A percentile compares a stretch with the other conserved stretches of the same genome.
These are phyloP conservation scores for Aspergillus uvarum DNA, from an alignment of 2,329 filamentous ascomycete species.

Conservation along the genomic window DNA sequence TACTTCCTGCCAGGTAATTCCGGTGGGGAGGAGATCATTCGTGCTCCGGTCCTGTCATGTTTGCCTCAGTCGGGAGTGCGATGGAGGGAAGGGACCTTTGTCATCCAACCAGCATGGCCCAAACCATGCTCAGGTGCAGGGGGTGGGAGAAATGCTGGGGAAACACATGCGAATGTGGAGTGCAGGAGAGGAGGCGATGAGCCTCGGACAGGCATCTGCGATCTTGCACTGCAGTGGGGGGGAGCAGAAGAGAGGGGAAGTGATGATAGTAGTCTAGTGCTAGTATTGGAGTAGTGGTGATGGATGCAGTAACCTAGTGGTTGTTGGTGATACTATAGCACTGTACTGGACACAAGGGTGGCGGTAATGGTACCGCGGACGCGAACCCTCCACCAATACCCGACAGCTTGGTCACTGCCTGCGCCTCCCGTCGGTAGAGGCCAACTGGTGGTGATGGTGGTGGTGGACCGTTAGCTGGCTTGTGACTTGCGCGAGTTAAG, in stretches of 20 bases:
- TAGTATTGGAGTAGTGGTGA: no score
- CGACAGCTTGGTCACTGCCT: conserved; percentile 20
- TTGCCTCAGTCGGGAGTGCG: background rate
- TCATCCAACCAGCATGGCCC: no score
- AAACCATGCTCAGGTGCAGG: background rate
- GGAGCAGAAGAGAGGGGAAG: no score
- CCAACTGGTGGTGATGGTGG: conserved; percentile 3
- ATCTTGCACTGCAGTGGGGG: background rate
- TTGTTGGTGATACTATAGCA: no score
- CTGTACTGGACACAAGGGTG: no score
- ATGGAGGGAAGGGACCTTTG: background rate
- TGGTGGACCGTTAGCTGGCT: conserved; percentile 9
- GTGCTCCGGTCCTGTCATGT: background rate
- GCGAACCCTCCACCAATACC: conserved; percentile 11
- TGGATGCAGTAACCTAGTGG: no score
- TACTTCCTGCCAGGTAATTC: background rate
- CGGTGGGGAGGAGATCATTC: background rate
- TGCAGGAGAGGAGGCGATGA: background rate
- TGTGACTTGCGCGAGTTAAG: background rate
- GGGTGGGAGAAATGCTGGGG: background rate
- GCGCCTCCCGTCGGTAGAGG: conserved; percentile 10
- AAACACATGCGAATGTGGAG: background rate
- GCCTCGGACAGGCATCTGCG: background rate
- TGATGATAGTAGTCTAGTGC: no score
- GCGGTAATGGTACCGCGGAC: background rate